Base-by-base conservation (phyloP, 2,329 filamentous ascomycete species). In the Salinomyces thailandicus region DNA sequence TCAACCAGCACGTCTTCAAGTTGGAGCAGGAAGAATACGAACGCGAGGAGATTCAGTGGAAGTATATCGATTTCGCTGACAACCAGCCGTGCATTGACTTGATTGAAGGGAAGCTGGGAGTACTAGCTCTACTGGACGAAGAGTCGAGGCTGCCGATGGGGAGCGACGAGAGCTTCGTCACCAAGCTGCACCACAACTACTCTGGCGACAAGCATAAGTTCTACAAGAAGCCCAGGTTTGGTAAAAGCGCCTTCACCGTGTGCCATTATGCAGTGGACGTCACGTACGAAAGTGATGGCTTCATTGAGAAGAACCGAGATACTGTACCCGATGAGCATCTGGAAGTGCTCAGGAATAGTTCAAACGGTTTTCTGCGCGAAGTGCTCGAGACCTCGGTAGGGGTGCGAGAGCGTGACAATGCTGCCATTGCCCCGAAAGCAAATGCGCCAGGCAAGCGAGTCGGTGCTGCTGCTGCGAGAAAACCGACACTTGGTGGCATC, bases 1-100 rank as follows among this genome's bases (percentile, higher is more conserved):
- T 98, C 71, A 98, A 98, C 64, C 85, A 93, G 59, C 91, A 98
- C 56, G 91, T 98, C 22, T 98, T 98, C 75, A 95, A 96, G 63
- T 75, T 98, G 15, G 91, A 98, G 61, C 91, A 98, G 60, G 91
- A 98, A 59, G 91, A 98, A 62, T 98, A 98, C 58, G 74, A 95
- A 27, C 78, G 81, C 37, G 91, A 98, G 64, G 72, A 96, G 65
- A 98, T 98, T 48, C 87, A 96, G 64, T 98, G 91, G 91, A 95
- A 84, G 7, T 98, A 98, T 58, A 98, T 98, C 58, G 91, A 98
- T 59, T 98, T 98, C 62, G 93, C 89, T 5, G 91, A 98, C 63
- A 98, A 98, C 54, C 91, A 98, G 65, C 91, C 91, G 13, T 98
- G 91, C 67, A 98, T 98, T 53, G 91, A 98, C 60, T 67, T 98